Percentiles rank a stretch among this genome's conserved stretches.
Evolutionary conservation across 2,329 filamentous ascomycete species (phyloP).

Genomic region (Xylariaceae sp.): DNA sequence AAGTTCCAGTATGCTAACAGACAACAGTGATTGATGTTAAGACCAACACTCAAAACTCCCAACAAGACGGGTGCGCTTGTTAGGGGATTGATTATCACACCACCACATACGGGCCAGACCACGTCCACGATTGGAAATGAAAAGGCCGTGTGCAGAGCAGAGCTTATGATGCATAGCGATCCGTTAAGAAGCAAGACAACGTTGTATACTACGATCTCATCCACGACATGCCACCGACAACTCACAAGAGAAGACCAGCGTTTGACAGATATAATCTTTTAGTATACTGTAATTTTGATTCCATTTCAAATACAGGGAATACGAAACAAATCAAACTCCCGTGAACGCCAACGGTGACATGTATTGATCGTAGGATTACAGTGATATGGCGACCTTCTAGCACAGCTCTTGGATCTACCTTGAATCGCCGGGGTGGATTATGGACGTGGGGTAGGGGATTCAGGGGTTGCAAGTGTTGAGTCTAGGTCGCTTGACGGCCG

Average conservation of each 20-base stretch:
- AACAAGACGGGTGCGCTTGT: conserved; percentile 71
- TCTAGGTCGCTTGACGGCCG: too few relatives aligned
- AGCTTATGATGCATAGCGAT: conserved; percentile 24
- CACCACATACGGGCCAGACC: conserved; percentile 1
- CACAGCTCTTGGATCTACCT: too few relatives aligned
- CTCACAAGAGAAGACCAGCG: conserved; percentile 12
- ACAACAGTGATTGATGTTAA: conserved; percentile 84
- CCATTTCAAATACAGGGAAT: too few relatives aligned
- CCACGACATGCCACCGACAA: conserved; percentile 11
- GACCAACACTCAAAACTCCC: conserved; percentile 65
- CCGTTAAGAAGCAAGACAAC: conserved; percentile 14
- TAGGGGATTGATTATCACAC: conserved; percentile 26
- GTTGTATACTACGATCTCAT: conserved; percentile 24
- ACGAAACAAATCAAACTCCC: too few relatives aligned
- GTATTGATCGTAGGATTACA: too few relatives aligned
- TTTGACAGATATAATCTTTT: conserved; percentile 23
- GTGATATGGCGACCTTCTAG: too few relatives aligned
- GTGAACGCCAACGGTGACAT: too few relatives aligned
- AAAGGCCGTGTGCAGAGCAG: not conserved
- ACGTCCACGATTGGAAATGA: not conserved
- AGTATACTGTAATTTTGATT: conserved; percentile 18
- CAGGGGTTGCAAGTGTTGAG: too few relatives aligned
- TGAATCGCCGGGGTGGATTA: too few relatives aligned
- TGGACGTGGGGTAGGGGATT: too few relatives aligned
- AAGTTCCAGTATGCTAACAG: too few relatives aligned